Conservation (phyloP, 441 rosid genomes). For the Populus hybrid region DNA sequence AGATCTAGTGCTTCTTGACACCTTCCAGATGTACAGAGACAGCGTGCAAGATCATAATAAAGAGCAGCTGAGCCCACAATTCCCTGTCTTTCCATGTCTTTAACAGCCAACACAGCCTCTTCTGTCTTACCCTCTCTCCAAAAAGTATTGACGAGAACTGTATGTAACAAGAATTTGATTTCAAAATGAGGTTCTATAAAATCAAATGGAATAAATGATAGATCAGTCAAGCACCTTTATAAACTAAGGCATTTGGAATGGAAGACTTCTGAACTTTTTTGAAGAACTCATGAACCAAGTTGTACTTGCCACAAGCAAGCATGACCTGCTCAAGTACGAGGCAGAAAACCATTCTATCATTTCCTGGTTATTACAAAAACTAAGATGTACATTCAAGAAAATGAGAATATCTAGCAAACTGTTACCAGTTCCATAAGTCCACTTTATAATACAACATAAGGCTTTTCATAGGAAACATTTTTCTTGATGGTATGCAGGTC, state of each 20-base stretch:
- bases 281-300: slow-evolving; percentile 91
- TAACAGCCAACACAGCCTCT: slow-evolving; percentile 69
- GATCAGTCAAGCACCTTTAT: too few species aligned
- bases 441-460: too few species aligned
- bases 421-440: too few species aligned
- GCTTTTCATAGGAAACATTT: too few species aligned
- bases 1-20: slow-evolving; percentile 70
- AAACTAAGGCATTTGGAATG: slow-evolving; percentile 43
- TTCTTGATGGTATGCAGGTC: too few species aligned
- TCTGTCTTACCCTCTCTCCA: slow-evolving; percentile 84
- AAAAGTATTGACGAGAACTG: slow-evolving; percentile 59
- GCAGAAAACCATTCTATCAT: slow-evolving; percentile 7
- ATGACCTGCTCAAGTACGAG: slow-evolving; percentile 57
- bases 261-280: slow-evolving; percentile 70
- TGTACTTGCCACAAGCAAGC: slow-evolving; percentile 77
- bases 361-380: background rate
- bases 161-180: too few species aligned
- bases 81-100: slow-evolving; percentile 86
- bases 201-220: too few species aligned
- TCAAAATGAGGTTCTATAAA: too few species aligned
- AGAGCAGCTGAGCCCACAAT: slow-evolving; percentile 96
- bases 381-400: too few species aligned
- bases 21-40: slow-evolving; percentile 89
- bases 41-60: slow-evolving; percentile 92
- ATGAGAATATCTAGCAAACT: too few species aligned